These are phyloP conservation scores for Termitomyces sp. DNA, from an alignment of 1,284 basidiomycete species.

Conservation along the genomic window DNA sequence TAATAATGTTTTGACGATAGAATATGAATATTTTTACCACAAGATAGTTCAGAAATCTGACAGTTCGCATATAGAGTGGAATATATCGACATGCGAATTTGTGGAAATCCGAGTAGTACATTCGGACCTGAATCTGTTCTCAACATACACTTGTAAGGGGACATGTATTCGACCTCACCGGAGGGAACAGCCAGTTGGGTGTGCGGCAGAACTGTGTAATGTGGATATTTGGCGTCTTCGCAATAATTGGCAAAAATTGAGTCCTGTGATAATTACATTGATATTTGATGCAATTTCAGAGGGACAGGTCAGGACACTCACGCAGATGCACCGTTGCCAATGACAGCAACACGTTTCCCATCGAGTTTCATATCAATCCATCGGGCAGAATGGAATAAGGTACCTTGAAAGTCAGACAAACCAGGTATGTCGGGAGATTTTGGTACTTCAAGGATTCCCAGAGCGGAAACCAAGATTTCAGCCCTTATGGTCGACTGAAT, in stretches of 20 bases:
- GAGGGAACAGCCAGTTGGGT: constrained; percentile 40
- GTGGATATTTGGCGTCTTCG: constrained; percentile 33
- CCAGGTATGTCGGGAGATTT: constrained; percentile 33
- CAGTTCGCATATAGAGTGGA: constrained; percentile 34
- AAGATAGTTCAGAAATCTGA: constrained; percentile 31
- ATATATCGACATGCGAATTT: constrained; percentile 36
- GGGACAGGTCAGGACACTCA: constrained; percentile 29
- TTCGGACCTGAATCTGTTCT: constrained; percentile 23
- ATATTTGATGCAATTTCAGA: constrained; percentile 19
- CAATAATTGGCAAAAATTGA: constrained; percentile 42
- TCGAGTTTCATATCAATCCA: constrained; percentile 17
- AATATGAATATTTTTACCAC: constrained; percentile 22
- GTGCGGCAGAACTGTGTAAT: constrained; percentile 44
- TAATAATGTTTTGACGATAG: neutral
- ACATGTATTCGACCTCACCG: constrained; percentile 24
- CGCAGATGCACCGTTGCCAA: constrained; percentile 44
- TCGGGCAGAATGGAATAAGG: constrained; percentile 19
- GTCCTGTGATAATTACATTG: constrained; percentile 24
- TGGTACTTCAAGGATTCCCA: constrained; percentile 34
- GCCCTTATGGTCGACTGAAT: constrained; percentile 17
- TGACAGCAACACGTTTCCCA: constrained; percentile 21
- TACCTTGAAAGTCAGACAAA: constrained; percentile 20
- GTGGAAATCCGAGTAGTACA: constrained; percentile 25
- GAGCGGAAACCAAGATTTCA: constrained; percentile 34
- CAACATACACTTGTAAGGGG: neutral